Base-by-base conservation (phyloP, 1,284 basidiomycete species). In the Spongispora temasekensis region DNA sequence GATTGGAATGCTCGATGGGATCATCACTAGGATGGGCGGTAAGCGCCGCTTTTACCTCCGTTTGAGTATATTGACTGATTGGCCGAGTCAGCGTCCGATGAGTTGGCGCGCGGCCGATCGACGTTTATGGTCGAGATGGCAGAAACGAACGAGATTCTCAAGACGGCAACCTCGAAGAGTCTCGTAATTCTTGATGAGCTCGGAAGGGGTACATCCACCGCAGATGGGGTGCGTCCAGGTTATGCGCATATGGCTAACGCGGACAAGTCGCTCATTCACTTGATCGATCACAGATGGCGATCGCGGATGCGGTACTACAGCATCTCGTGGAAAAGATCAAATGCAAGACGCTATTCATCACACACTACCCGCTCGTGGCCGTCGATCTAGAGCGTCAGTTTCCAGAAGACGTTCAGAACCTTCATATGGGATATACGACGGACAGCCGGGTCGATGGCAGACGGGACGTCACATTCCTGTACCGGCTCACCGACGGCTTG, bases 81-180 rank as follows among this genome's bases (percentile, higher is more conserved):
- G 9, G 17, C n/a, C 9, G 10, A 58, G 28, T 46, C 61, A 91
- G 95, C 95, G 1, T 90, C 88, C 6, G 96, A 98, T 71, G 92
- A 96, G 64, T 76, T 98, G 34, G 84, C 88, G 2, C 81, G 89
- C 35, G 94, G 94, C 0, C 87, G 93, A 25, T 94, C 92, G 2
- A 98, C 95, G 0, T 97, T 96, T 70, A 95, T 97, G 94, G 92
- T 97, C 1, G 97, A 99, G 76, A 90, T 98, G 79, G 83, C 89
- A 9, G 96, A 98, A 74, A 98, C 96, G 0, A 91, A 90, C 67
- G 93, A 97, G 65, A 96, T 98, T 59, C 76, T 98, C 19, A 82
- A 86, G 42, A 81, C 85, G 17, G 89, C 91, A 1, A 91, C 92
- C 0, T 75, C 81, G 13, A 82, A 81, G 44, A 92, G 91, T 57